phyloP scores from a whole-genome alignment of 257 asterid species.

The Capsicum pubescens region DNA sequence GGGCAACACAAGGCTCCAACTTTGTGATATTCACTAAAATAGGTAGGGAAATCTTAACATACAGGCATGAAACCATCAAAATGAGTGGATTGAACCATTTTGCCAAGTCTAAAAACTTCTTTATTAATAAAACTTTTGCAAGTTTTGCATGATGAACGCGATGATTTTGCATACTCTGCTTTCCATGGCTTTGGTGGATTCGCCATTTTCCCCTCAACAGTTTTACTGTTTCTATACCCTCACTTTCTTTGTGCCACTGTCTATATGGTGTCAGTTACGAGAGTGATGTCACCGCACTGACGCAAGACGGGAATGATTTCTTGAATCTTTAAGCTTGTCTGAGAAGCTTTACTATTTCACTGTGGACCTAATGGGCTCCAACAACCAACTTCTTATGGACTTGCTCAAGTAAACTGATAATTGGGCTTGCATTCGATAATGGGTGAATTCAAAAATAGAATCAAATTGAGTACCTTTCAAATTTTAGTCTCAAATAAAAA shows the following conservation, averaged over 20 bases:
- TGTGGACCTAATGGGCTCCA: slow-evolving; percentile 28
- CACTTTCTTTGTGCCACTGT: not conserved
- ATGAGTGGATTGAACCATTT: slow-evolving; percentile 88
- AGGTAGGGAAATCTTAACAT: slow-evolving; percentile 1
- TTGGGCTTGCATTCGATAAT: not conserved
- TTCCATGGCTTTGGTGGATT: slow-evolving; percentile 92
- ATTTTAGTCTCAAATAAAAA: too few species aligned
- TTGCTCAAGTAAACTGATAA: not conserved
- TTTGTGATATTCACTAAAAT: not conserved
- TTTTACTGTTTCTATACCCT: not conserved
- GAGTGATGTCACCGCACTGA: slow-evolving; percentile 1
- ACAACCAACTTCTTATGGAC: not conserved
- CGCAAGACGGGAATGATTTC: not conserved
- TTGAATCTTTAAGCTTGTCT: slow-evolving; percentile 28
- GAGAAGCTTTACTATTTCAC: slow-evolving; percentile 1
- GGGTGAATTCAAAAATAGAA: too few species aligned
- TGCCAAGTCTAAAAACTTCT: slow-evolving; percentile 86
- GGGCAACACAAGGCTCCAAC: too few species aligned
- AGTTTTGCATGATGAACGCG: slow-evolving; percentile 81
- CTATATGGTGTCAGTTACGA: not conserved
- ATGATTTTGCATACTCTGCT: slow-evolving; percentile 90
- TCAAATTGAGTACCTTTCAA: too few species aligned
- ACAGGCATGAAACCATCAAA: slow-evolving; percentile 98
- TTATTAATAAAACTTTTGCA: slow-evolving; percentile 52
- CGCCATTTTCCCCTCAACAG: slow-evolving; percentile 57